Base-by-base conservation (phyloP, 2,329 filamentous ascomycete genomes). In the Orbilia blumenaviensis region DNA sequence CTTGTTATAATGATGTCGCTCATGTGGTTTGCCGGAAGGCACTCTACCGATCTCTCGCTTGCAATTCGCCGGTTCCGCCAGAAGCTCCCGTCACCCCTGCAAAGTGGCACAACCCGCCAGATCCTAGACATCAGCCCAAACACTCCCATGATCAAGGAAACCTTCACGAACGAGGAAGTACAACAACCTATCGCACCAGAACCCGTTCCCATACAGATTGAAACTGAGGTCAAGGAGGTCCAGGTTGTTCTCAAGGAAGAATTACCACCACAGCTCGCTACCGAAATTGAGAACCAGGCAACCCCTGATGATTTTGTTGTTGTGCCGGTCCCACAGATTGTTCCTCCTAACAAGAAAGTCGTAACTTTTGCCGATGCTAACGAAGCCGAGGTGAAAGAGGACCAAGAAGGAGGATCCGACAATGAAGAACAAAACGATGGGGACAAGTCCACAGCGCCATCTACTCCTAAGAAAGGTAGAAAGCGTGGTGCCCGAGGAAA, bases 401-500 rank as follows among this genome's bases (percentile, higher is more conserved):
- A 56, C 8, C 71, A 67, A 41, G 71, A 75, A 29, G 56, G 32
- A 27, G 63, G 63, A 5, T 75, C 71, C 14, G 71, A 58, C 16
- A 44, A 75, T 7, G 71, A 75, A 25, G 62, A 74, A 10, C 42
- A 0, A n/a, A 56, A 78, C 36, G 74, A 75, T 68, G 78, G 75
- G 8, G 69, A 74, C 27, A 78, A 78, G 34, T 48, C 63, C 7
- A 41, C 71, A 50, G 54, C 71, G 9, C 71, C 71, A 25, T 60
- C 71, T 12, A 68, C 71, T 12, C 71, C 71, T 8, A 75, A 68
- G 27, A 71, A 79, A 77, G 74, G 80, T 54, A 78, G 79, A 14
- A 80, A 80, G 48, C 80, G 80, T 63, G 80, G 80, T 18, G 80
- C 79, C 34, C 78, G 80, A 52, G 80, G 80, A 14, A 74, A 74